phyloP scores from a whole-genome alignment of 768 basidiomycete species.

The Suillus bovinus region DNA sequence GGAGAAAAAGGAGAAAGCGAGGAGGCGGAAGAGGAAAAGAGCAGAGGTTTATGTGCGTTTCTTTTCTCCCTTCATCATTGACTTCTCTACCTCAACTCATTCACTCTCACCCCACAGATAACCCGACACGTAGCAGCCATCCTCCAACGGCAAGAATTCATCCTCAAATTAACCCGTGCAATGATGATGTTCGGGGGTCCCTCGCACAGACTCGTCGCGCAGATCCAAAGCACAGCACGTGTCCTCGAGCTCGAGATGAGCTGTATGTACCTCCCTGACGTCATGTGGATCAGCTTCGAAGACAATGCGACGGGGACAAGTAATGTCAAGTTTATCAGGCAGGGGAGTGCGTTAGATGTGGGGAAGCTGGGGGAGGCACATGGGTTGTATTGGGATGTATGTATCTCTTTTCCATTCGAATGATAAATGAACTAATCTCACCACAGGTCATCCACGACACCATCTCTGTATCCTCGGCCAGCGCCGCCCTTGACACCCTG shows the following conservation, averaged over 20 bases:
- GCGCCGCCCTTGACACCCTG: slow-evolving; percentile 63
- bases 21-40: slow-evolving; percentile 60
- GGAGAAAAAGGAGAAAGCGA: slow-evolving; percentile 36
- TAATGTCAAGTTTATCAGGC: slow-evolving; percentile 77
- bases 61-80: background rate
- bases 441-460: slow-evolving; percentile 79
- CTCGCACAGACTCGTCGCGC: slow-evolving; percentile 78
- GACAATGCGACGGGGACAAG: slow-evolving; percentile 79
- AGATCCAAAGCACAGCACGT: slow-evolving; percentile 75
- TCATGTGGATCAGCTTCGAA: slow-evolving; percentile 81
- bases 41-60: slow-evolving; percentile 74
- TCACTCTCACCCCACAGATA: slow-evolving; percentile 45
- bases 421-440: background rate
- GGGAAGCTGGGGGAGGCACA: slow-evolving; percentile 75
- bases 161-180: slow-evolving; percentile 78
- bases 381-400: slow-evolving; percentile 71
- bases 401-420: slow-evolving; percentile 13
- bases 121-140: slow-evolving; percentile 84
- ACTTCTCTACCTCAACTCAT: background rate
- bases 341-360: slow-evolving; percentile 70
- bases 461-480: slow-evolving; percentile 73
- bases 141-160: slow-evolving; percentile 79
- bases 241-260: slow-evolving; percentile 75
- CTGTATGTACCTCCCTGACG: slow-evolving; percentile 74
- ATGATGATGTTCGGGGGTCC: slow-evolving; percentile 92